Conservation (phyloP, 169 alveolate genomes). For the Plasmodium relictum region DNA sequence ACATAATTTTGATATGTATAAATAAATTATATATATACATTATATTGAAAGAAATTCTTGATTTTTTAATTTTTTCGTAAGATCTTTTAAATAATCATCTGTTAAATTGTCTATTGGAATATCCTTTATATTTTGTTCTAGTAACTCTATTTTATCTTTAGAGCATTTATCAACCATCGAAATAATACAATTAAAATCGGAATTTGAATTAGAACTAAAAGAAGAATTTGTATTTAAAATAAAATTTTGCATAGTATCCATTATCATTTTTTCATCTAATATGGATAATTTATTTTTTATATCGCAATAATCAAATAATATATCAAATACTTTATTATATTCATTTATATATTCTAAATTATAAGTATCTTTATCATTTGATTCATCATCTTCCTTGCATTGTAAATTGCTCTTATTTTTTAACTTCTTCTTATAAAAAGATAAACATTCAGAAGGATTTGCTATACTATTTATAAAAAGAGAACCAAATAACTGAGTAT, state of each 20-base stretch:
- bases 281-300: conserved; percentile 29
- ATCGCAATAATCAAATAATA: conserved; percentile 48
- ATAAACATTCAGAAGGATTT: conserved; percentile 86
- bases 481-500: conserved; percentile 86
- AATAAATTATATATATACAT: neutral
- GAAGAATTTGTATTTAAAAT: conserved; percentile 45
- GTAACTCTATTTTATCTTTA: conserved; percentile 18
- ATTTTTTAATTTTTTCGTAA: conserved; percentile 6
- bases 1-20: neutral
- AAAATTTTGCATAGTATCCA: conserved; percentile 49
- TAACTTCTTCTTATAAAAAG: conserved; percentile 77
- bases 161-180: conserved; percentile 25
- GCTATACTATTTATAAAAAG: conserved; percentile 81
- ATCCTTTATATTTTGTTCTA: conserved; percentile 5
- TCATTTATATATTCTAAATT: conserved; percentile 56
- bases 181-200: conserved; percentile 19
- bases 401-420: neutral
- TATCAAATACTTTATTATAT: conserved; percentile 71
- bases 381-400: neutral
- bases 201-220: conserved; percentile 46
- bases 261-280: conserved; percentile 34
- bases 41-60: neutral
- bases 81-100: conserved; percentile 15
- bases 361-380: conserved; percentile 22
- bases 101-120: conserved; percentile 48